Conservation (phyloP, 2,329 filamentous ascomycete species). For the Teratosphaeria nubilosa region DNA sequence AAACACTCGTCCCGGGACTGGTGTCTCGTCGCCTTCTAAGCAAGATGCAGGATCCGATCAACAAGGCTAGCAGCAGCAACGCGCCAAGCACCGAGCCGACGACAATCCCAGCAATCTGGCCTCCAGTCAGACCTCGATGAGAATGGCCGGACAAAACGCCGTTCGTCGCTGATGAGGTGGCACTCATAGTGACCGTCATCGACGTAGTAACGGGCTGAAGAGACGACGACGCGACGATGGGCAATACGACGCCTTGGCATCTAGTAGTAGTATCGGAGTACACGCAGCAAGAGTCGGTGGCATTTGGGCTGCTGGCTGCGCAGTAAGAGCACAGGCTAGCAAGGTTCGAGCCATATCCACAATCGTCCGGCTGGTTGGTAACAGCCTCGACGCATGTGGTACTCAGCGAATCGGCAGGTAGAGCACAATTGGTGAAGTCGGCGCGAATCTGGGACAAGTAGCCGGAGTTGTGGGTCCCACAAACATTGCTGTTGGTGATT, state of each 20-base stretch:
- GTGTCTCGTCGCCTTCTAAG: constrained; percentile 45
- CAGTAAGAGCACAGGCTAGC: constrained; percentile 82
- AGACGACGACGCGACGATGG: constrained; percentile 49
- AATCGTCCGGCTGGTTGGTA: constrained; percentile 75
- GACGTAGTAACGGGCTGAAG: constrained; percentile 53
- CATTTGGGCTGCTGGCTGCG: constrained; percentile 69
- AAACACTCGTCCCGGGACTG: constrained; percentile 61
- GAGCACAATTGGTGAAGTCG: constrained; percentile 81
- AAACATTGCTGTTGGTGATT: constrained; percentile 68
- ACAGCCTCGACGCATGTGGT: constrained; percentile 64
- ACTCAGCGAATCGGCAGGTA: constrained; percentile 70
- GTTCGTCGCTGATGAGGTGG: constrained; percentile 1
- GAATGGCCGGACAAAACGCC: constrained; percentile 9
- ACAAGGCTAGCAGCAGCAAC: constrained; percentile 56
- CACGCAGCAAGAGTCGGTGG: constrained; percentile 91
- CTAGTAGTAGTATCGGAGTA: constrained; percentile 63
- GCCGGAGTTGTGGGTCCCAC: constrained; percentile 51
- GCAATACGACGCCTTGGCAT: constrained; percentile 69
- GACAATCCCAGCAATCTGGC: constrained; percentile 82
- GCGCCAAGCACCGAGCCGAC: constrained; percentile 67
- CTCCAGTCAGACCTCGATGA: constrained; percentile 57
- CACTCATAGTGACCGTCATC: constrained; percentile 44
- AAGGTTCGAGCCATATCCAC: constrained; percentile 65
- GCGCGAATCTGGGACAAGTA: constrained; percentile 72
- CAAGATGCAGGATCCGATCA: constrained; percentile 49